Percentiles rank a stretch among this genome's conserved stretches.
These are phyloP conservation scores for Solanum chiquidenum DNA, from an alignment of 257 asterid species.

Conservation along the genomic window DNA sequence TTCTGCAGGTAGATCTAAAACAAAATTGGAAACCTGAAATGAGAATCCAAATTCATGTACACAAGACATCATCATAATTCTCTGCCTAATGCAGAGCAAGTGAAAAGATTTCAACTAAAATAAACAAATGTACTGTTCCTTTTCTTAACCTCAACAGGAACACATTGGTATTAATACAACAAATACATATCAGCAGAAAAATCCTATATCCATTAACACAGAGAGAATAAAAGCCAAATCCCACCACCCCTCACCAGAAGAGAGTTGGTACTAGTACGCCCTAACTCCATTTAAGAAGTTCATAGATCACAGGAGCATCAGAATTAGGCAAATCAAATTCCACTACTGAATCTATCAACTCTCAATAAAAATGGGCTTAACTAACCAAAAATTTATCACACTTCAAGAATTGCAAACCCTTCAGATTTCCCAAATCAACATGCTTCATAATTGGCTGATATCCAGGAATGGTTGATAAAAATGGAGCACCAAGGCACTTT, in stretches of 20 bases:
- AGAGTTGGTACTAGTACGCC: not conserved
- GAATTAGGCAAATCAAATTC: not conserved
- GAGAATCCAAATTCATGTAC: not conserved
- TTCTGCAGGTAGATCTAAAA: not conserved
- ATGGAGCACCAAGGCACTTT: not conserved
- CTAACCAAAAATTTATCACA: not conserved
- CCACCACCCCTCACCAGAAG: not conserved
- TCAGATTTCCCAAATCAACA: not conserved
- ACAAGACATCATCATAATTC: not conserved
- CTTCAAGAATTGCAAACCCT: not conserved
- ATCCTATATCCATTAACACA: not conserved
- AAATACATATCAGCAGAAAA: not conserved
- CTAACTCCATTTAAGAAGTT: not conserved
- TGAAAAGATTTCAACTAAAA: not conserved
- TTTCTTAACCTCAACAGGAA: not conserved
- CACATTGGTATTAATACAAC: not conserved
- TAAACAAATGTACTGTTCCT: not conserved
- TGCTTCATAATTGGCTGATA: not conserved
- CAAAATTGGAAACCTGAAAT: not conserved
- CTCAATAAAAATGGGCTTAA: not conserved
- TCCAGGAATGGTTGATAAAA: not conserved
- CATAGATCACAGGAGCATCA: not conserved
- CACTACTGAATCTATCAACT: not conserved
- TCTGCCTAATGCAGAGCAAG: not conserved
- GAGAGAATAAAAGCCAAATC: not conserved